These are phyloP conservation scores for Brasenia schreberi DNA, from an alignment of 164 flowering plant species.

Conservation along the genomic window DNA sequence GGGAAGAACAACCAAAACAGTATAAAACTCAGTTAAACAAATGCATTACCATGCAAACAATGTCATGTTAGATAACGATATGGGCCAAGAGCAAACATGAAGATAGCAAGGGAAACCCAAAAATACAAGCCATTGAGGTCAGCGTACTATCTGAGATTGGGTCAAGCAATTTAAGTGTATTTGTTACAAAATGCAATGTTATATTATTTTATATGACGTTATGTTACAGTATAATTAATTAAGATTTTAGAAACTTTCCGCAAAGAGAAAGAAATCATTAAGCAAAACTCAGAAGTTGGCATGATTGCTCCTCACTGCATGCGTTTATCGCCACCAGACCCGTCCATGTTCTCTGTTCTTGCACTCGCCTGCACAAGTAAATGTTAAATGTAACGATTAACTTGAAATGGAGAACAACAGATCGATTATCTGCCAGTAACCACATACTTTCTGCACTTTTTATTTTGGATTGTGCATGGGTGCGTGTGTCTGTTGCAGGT, in stretches of 20 bases:
- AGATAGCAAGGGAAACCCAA: too few species aligned
- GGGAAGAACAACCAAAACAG: too few species aligned
- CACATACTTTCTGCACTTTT: background rate
- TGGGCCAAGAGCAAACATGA: too few species aligned
- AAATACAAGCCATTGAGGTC: background rate
- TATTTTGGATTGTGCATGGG: background rate
- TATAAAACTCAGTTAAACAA: too few species aligned
- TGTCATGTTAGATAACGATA: too few species aligned
- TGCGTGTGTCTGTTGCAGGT: background rate
- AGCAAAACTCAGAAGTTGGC: background rate
- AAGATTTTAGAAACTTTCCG: background rate
- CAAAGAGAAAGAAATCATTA: too few species aligned
- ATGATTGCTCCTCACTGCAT: background rate
- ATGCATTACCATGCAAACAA: too few species aligned
- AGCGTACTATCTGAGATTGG: background rate
- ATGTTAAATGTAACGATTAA: background rate
- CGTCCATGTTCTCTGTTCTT: slow-evolving; percentile 54
- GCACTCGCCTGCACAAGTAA: slow-evolving; percentile 45
- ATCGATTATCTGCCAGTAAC: background rate
- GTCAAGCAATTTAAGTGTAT: background rate
- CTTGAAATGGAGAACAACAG: background rate
- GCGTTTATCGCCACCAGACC: background rate
- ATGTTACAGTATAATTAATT: background rate
- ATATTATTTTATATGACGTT: background rate
- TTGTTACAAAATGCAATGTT: background rate